Percentiles rank a stretch among this genome's conserved stretches.
Conservation (phyloP, 1,284 basidiomycete genomes). For the Sporisorium reilianum region DNA sequence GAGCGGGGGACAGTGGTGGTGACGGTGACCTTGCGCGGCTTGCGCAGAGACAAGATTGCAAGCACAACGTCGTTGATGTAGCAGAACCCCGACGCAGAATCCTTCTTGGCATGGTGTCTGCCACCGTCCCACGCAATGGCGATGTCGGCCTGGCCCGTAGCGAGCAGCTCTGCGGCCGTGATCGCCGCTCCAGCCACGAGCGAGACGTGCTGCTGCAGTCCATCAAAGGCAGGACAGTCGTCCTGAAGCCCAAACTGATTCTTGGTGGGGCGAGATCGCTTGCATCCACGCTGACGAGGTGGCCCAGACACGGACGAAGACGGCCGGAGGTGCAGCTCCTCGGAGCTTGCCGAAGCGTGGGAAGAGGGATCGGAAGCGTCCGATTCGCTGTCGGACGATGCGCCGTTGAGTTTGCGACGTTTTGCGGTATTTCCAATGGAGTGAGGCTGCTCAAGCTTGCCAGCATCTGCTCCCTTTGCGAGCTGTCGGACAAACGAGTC, state of each 20-base stretch:
- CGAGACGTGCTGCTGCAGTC: conserved; percentile 78
- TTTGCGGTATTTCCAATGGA: neutral
- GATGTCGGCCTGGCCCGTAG: conserved; percentile 74
- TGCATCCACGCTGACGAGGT: conserved; percentile 12
- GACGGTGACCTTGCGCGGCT: conserved; percentile 24
- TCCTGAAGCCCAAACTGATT: conserved; percentile 77
- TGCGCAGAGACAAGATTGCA: conserved; percentile 69
- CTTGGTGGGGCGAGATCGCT: conserved; percentile 43
- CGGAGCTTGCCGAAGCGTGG: conserved; percentile 1
- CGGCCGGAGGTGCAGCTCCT: conserved; percentile 16
- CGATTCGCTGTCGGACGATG: conserved; percentile 4
- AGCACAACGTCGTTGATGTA: conserved; percentile 91
- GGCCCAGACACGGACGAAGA: conserved; percentile 15
- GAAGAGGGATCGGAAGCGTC: conserved; percentile 4
- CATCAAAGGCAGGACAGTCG: conserved; percentile 83
- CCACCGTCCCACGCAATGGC: conserved; percentile 88
- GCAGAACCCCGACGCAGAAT: conserved; percentile 78
- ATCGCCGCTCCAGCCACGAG: conserved; percentile 82
- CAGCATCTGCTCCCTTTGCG: conserved; percentile 4
- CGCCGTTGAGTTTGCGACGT: conserved; percentile 8
- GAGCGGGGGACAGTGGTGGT: conserved; percentile 8
- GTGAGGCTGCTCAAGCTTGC: conserved; percentile 1
- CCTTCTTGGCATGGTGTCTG: conserved; percentile 57
- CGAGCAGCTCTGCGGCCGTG: conserved; percentile 78
- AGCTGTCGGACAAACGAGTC: conserved; percentile 28